Conservation (phyloP, 345 rosid genomes). For the Brassica nigra region DNA sequence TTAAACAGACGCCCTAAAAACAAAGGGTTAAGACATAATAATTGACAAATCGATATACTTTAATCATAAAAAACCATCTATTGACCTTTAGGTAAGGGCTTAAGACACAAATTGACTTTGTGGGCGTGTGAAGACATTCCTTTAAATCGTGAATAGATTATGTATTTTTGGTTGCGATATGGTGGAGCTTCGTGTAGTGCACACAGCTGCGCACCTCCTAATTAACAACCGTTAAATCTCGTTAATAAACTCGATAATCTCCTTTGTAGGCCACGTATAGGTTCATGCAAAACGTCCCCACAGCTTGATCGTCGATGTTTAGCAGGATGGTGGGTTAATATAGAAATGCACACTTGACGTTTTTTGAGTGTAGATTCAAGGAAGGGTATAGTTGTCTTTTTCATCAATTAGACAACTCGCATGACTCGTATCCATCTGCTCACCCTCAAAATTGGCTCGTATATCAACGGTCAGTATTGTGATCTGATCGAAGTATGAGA, state of each 20-base stretch:
- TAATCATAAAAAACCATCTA: constrained; percentile 5
- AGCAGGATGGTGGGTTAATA: constrained; percentile 20
- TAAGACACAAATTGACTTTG: constrained; percentile 30
- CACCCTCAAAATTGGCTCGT: not conserved
- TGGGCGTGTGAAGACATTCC: constrained; percentile 26
- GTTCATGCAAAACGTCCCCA: constrained; percentile 5
- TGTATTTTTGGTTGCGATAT: not conserved
- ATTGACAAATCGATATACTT: not conserved
- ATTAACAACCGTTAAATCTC: constrained; percentile 10
- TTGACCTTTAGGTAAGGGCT: constrained; percentile 35
- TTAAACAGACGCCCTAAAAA: not conserved
- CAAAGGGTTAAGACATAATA: not conserved
- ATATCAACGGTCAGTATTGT: constrained; percentile 12
- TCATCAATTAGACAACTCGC: not conserved
- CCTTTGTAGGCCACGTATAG: constrained; percentile 3
- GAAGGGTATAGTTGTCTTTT: constrained; percentile 15
- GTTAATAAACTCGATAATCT: not conserved
- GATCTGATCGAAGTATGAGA: not conserved
- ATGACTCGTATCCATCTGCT: constrained; percentile 17
- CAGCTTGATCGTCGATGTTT: constrained; percentile 12
- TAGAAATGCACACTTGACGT: constrained; percentile 22
- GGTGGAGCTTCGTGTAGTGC: not conserved
- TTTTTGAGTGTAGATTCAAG: not conserved
- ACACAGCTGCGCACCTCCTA: not conserved
- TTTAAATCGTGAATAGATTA: constrained; percentile 7